These are phyloP conservation scores for Amylostereum areolatum DNA, from an alignment of 1,284 basidiomycete species.

Conservation along the genomic window DNA sequence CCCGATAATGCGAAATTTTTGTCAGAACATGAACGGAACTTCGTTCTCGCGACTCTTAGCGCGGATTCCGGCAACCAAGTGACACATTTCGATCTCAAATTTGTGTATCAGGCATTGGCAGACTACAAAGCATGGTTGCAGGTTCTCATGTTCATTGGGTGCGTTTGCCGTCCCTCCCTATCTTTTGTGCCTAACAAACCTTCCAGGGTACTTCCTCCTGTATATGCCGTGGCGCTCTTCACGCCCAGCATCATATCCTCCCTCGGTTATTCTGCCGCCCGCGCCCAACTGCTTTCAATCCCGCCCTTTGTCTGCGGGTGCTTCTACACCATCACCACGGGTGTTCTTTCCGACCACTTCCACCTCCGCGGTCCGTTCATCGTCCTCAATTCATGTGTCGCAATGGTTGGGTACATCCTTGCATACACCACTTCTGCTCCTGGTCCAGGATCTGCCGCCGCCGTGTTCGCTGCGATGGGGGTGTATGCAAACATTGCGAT, in stretches of 20 bases:
- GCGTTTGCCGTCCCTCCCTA: constrained; percentile 2
- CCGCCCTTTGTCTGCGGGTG: constrained; percentile 44
- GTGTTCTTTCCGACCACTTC: constrained; percentile 37
- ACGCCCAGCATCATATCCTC: constrained; percentile 49
- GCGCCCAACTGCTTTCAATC: constrained; percentile 51
- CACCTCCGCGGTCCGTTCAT: constrained; percentile 40
- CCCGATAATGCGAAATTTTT: constrained; percentile 38
- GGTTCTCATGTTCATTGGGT: constrained; percentile 39
- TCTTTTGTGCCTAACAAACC: constrained; percentile 4
- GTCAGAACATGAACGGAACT: constrained; percentile 26
- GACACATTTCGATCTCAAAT: constrained; percentile 27
- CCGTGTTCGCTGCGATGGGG: constrained; percentile 47
- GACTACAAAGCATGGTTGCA: constrained; percentile 43
- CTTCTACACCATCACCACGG: constrained; percentile 33
- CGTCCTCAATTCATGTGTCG: constrained; percentile 29
- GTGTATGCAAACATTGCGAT: constrained; percentile 50
- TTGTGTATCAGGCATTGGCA: constrained; percentile 33
- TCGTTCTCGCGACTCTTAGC: constrained; percentile 22
- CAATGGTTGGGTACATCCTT: constrained; percentile 40
- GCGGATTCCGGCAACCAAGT: constrained; percentile 24
- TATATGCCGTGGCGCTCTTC: constrained; percentile 56
- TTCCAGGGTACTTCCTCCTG: constrained; percentile 37
- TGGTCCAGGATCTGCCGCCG: constrained; percentile 41
- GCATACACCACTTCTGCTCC: constrained; percentile 31
- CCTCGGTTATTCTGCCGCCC: constrained; percentile 45